Conservation (phyloP, 306 rosid genomes). For the Gastrolobium villosum region DNA sequence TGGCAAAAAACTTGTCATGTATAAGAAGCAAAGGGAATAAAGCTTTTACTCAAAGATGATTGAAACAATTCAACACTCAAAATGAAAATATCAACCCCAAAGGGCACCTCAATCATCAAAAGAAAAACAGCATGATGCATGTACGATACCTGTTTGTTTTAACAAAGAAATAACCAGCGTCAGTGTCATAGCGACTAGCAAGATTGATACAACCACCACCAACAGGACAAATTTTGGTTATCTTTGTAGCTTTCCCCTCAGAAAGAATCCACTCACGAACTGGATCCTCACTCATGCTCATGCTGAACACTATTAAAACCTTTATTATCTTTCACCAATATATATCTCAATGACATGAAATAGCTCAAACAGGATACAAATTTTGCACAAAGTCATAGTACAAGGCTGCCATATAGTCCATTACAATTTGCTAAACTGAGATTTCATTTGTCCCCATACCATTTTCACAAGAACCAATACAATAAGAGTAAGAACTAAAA, state of each 20-base stretch:
- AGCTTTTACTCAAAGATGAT: slow-evolving; percentile 24
- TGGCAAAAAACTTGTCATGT: slow-evolving; percentile 8
- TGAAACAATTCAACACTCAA: slow-evolving; percentile 17
- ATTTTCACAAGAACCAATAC: slow-evolving; percentile 6
- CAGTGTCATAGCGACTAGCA: slow-evolving; percentile 85
- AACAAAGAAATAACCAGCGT: slow-evolving; percentile 87
- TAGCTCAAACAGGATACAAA: slow-evolving; percentile 18
- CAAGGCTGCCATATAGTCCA: slow-evolving; percentile 7
- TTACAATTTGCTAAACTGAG: slow-evolving; percentile 4
- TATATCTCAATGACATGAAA: slow-evolving; percentile 17
- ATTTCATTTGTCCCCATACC: not conserved
- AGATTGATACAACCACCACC: slow-evolving; percentile 97
- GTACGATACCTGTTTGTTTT: slow-evolving; percentile 84
- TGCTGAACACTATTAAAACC: slow-evolving; percentile 65
- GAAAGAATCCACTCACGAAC: slow-evolving; percentile 90
- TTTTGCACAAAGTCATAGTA: slow-evolving; percentile 17
- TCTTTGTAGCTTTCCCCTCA: slow-evolving; percentile 82
- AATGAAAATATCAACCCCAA: slow-evolving; percentile 17
- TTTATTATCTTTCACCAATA: slow-evolving; percentile 12
- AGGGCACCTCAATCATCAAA: not conserved
- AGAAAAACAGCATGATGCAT: not conserved
- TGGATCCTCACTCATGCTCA: slow-evolving; percentile 86
- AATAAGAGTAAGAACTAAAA: not conserved
- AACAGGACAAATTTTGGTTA: slow-evolving; percentile 77
- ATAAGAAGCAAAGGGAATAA: slow-evolving; percentile 20